phyloP scores from a whole-genome alignment of 2,329 filamentous ascomycete species.

The Fusarium hainanense region DNA sequence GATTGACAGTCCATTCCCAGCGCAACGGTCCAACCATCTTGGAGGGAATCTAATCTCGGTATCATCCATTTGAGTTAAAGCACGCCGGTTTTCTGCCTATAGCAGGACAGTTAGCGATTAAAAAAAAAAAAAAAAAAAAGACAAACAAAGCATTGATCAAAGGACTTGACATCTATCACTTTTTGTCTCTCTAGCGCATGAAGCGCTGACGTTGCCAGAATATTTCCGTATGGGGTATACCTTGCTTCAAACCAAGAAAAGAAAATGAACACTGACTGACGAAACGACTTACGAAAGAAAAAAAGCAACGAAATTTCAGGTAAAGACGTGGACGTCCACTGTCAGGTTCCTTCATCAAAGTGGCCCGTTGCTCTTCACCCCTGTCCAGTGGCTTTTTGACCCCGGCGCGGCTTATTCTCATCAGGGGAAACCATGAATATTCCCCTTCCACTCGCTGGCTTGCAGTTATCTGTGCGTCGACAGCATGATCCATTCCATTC shows the following conservation, averaged over 20 bases:
- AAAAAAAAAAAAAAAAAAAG: slow-evolving; percentile 26
- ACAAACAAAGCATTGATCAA: slow-evolving; percentile 2
- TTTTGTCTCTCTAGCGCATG: background rate
- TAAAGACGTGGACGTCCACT: background rate
- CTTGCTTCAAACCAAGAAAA: background rate
- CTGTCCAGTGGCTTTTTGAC: slow-evolving; percentile 20
- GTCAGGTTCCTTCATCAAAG: slow-evolving; percentile 12
- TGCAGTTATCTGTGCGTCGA: slow-evolving; percentile 33
- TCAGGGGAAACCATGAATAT: slow-evolving; percentile 28
- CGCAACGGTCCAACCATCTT: slow-evolving; percentile 37
- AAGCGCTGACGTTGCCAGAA: background rate
- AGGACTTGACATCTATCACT: background rate
- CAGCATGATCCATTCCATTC: slow-evolving; percentile 23
- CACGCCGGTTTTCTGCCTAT: slow-evolving; percentile 28
- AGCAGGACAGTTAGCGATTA: background rate
- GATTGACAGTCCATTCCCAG: slow-evolving; percentile 42
- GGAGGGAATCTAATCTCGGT: slow-evolving; percentile 45
- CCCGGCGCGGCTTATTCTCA: slow-evolving; percentile 25
- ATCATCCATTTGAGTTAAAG: slow-evolving; percentile 40
- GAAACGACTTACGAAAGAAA: slow-evolving; percentile 2
- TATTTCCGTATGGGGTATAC: background rate
- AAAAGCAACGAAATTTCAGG: slow-evolving; percentile 32
- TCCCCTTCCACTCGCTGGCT: slow-evolving; percentile 28
- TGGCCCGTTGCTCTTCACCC: background rate
- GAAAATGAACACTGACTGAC: slow-evolving; percentile 3